Base-by-base conservation (phyloP, 345 rosid genomes). In the Aquilaria sinensis region DNA sequence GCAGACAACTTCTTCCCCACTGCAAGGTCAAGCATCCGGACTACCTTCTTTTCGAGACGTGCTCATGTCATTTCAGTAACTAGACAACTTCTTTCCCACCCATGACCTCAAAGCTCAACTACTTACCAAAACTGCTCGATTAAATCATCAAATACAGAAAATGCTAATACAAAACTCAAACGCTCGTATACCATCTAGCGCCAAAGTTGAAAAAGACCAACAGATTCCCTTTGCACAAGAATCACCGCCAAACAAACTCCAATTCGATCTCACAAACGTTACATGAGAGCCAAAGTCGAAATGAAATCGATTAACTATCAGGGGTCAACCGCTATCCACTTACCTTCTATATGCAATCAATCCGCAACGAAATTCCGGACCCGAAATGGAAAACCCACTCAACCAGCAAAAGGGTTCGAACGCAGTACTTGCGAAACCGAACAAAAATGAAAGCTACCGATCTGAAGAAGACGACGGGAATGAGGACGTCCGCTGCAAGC, bases 1-100 rank as follows among this genome's bases (percentile, higher is more conserved):
- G 62, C 53, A 60, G 31, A 15, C 52, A 45, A 64, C 60, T 50
- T 37, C 60, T 61, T 47, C 29, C 23, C 12, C 53, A 31, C 70
- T 33, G 58, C 56, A 34, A 70, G 31, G 33, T 55, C 10, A 53
- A 55, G 6, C 1, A 7, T 29, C 29, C 16, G 29, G 9, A 7
- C 55, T 29, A 52, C 8, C 9, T 13, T 52, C 29, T 13, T 31
- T 31, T 37, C 37, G 4, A 10, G 13, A 55, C 10, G 1, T 9
- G 12, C 5, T 4, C 4, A 54, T 6, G 2, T 14, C 33, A 8
- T 9, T 4, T 9, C 23, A 29, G 6, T 41, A 56, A 23, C 45
- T 53, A 56, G 34, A 32, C 50, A 16, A 41, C 46, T 50, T 23
- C 29, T 23, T 29, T 62, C 37, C n/a, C 34, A 32, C 46, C 31